Conservation (phyloP, 768 basidiomycete genomes). For the Leccinellum rugosiceps region DNA sequence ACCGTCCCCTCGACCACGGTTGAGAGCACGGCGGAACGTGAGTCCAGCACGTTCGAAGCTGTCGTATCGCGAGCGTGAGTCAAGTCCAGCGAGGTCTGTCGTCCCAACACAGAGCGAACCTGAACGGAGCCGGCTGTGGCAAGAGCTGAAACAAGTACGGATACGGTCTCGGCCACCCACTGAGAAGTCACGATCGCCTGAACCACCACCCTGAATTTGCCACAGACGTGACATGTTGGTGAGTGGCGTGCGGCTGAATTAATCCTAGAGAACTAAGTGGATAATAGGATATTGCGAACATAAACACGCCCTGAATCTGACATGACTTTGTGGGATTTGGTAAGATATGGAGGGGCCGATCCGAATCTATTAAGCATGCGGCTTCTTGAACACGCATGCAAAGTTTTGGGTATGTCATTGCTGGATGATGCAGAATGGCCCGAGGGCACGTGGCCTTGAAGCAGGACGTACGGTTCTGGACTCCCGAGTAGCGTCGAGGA, state of each 20-base stretch:
- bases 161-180: conserved; percentile 46
- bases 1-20: conserved; percentile 32
- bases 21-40: conserved; percentile 35
- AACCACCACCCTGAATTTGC: conserved; percentile 34
- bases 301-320: background rate
- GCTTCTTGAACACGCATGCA: conserved; percentile 15
- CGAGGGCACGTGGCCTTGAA: conserved; percentile 12
- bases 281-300: conserved; percentile 9
- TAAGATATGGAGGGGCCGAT: conserved; percentile 5
- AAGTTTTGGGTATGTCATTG: conserved; percentile 6
- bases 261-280: conserved; percentile 8
- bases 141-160: conserved; percentile 50
- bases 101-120: conserved; percentile 34
- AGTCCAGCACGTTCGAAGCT: conserved; percentile 38
- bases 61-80: conserved; percentile 21
- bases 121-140: conserved; percentile 49
- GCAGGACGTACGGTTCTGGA: background rate
- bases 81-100: conserved; percentile 28
- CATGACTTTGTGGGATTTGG: conserved; percentile 6
- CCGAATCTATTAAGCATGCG: conserved; percentile 17
- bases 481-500: background rate
- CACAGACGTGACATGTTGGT: conserved; percentile 12
- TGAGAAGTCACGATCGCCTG: conserved; percentile 38
- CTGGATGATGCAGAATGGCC: conserved; percentile 1
- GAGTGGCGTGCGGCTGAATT: conserved; percentile 11